A percentile compares a stretch with the other conserved stretches of the same genome.
These are phyloP conservation scores for Chlorella ohadii DNA, from an alignment of 139 green algal genomes.

Conservation along the genomic window DNA sequence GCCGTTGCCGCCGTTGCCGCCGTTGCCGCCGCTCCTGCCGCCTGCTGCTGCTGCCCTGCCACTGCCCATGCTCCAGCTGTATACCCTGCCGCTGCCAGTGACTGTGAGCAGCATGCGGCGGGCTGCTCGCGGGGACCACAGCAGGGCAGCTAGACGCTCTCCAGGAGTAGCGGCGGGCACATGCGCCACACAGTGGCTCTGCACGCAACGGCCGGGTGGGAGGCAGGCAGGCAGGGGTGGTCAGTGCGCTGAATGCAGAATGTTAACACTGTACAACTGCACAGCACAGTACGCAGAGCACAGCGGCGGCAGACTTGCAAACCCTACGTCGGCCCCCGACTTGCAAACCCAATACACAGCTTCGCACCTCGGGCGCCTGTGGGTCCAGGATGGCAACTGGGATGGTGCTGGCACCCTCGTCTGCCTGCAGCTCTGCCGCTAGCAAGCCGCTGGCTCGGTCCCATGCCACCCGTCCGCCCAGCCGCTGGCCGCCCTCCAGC, in stretches of 20 bases:
- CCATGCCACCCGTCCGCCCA: conserved; percentile 13
- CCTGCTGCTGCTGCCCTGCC: not conserved
- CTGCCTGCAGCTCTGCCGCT: conserved; percentile 11
- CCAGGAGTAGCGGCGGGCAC: not conserved
- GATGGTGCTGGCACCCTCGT: not conserved
- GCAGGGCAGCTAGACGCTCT: not conserved
- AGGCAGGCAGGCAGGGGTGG: not conserved
- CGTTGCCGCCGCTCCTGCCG: not conserved
- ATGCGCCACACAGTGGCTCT: conserved; percentile 18
- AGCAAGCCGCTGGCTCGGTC: conserved; percentile 18
- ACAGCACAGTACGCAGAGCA: too few relatives aligned
- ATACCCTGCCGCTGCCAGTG: not conserved
- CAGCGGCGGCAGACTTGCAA: not conserved
- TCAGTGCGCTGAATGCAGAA: too few relatives aligned
- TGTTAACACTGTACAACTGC: too few relatives aligned
- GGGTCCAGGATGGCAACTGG: conserved; percentile 22
- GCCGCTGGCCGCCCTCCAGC: not conserved
- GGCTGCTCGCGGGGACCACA: conserved; percentile 7
- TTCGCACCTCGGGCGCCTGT: not conserved
- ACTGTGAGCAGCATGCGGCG: conserved; percentile 12
- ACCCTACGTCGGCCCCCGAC: not conserved
- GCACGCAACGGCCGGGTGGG: not conserved
- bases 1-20: not conserved
- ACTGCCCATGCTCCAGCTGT: not conserved
- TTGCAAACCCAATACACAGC: too few relatives aligned